A percentile compares a stretch with the other conserved stretches of the same genome.
Conservation (phyloP, 257 asterid species). For the Paraleonurus japonicus region DNA sequence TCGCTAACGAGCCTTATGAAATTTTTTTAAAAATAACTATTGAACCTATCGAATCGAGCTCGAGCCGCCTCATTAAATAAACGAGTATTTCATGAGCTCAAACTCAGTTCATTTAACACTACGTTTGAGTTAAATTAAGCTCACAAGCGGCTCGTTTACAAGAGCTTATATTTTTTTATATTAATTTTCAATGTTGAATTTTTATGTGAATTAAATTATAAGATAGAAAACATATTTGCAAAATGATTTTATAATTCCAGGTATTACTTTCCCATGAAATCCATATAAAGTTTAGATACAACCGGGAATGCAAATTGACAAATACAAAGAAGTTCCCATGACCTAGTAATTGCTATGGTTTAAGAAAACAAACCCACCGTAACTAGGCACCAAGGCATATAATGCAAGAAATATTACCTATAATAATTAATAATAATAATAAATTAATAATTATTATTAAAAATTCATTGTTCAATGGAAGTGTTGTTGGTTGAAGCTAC, state of each 20-base stretch:
- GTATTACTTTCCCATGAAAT: neutral
- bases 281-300: conserved; percentile 22
- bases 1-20: too few relatives aligned
- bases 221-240: neutral
- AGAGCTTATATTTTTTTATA: too few relatives aligned
- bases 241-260: neutral
- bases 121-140: too few relatives aligned
- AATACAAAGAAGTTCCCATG: neutral
- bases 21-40: too few relatives aligned
- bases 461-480: conserved; percentile 40
- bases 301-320: conserved; percentile 20
- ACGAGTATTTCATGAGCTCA: too few relatives aligned
- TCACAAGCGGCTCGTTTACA: too few relatives aligned
- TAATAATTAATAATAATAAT: neutral
- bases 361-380: conserved; percentile 5
- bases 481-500: conserved; percentile 42
- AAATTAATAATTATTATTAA: neutral
- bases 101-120: too few relatives aligned
- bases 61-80: too few relatives aligned
- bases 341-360: conserved; percentile 4
- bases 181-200: neutral
- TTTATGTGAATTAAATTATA: neutral
- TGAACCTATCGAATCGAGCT: too few relatives aligned
- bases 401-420: neutral
- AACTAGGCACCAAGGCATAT: neutral